phyloP scores from a whole-genome alignment of 371 early-diverging fungal genomes.

The Lichtheimia hyalospora region DNA sequence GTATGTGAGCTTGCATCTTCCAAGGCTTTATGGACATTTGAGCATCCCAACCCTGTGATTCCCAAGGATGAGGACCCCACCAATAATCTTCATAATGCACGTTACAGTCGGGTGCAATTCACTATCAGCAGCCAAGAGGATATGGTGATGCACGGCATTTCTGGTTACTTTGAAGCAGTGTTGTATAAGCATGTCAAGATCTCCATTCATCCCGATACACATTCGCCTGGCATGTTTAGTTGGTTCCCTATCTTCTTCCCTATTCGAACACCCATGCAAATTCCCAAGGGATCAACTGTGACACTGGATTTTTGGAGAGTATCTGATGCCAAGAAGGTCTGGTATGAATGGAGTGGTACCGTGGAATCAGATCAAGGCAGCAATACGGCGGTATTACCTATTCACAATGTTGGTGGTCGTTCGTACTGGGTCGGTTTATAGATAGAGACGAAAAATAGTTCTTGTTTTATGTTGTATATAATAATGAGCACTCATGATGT shows the following conservation, averaged over 20 bases:
- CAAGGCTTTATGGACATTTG: conserved; percentile 79
- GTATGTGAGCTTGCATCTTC: conserved; percentile 68
- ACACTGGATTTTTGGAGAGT: conserved; percentile 86
- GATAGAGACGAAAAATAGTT: background rate
- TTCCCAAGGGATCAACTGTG: conserved; percentile 57
- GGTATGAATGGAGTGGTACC: conserved; percentile 92
- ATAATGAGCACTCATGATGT: background rate
- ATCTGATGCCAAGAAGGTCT: conserved; percentile 74
- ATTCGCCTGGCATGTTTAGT: conserved; percentile 91
- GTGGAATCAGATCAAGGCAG: conserved; percentile 29
- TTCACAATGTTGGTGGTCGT: conserved; percentile 60
- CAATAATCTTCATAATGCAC: conserved; percentile 74
- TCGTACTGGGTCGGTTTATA: conserved; percentile 65
- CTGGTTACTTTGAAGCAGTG: conserved; percentile 91
- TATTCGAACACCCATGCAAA: conserved; percentile 69
- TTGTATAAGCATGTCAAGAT: conserved; percentile 84
- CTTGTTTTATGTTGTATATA: background rate
- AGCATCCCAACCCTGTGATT: conserved; percentile 67
- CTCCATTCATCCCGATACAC: conserved; percentile 83
- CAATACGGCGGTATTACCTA: conserved; percentile 24
- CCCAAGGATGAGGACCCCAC: conserved; percentile 46
- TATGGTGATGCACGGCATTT: conserved; percentile 86
- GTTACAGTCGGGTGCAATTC: conserved; percentile 61
- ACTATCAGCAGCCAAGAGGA: conserved; percentile 34
- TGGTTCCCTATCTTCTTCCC: conserved; percentile 98